phyloP scores from a whole-genome alignment of 805 yeast genomes.

The Candida saitoana region DNA sequence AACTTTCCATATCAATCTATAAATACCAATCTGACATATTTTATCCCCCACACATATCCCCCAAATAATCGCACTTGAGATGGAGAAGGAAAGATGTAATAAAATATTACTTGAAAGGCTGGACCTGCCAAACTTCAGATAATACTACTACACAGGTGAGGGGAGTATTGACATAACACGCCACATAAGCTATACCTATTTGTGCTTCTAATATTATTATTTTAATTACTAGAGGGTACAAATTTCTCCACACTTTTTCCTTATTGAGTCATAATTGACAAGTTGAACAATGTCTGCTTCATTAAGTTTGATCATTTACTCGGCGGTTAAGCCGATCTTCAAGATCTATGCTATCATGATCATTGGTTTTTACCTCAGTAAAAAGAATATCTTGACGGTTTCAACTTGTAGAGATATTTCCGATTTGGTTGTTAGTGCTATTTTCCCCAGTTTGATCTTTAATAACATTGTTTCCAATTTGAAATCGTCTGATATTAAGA shows the following conservation, averaged over 20 bases:
- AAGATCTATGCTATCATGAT: constrained; percentile 72
- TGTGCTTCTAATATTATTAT: too few relatives aligned
- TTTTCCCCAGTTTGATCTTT: constrained; percentile 75
- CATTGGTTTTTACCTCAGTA: constrained; percentile 63
- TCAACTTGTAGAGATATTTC: constrained; percentile 68
- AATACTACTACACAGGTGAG: too few relatives aligned
- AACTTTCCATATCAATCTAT: too few relatives aligned
- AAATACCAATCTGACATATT: too few relatives aligned
- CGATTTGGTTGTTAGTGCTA: constrained; percentile 59
- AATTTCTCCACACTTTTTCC: too few relatives aligned
- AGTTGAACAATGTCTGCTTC: constrained; percentile 9
- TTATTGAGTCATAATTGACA: too few relatives aligned
- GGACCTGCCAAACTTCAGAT: too few relatives aligned
- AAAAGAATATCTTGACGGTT: constrained; percentile 58
- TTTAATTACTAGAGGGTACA: too few relatives aligned
- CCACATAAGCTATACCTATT: too few relatives aligned
- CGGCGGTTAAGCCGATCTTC: constrained; percentile 81
- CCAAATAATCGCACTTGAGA: not conserved
- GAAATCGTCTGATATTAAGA: constrained; percentile 63
- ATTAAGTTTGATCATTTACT: constrained; percentile 66
- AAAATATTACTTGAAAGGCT: too few relatives aligned
- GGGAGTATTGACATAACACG: too few relatives aligned
- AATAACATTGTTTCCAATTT: constrained; percentile 65
- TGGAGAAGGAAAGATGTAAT: too few relatives aligned
- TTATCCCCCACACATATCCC: not conserved